Conservation (phyloP, 2,329 filamentous ascomycete genomes). For the Leptosphaerulina australis region DNA sequence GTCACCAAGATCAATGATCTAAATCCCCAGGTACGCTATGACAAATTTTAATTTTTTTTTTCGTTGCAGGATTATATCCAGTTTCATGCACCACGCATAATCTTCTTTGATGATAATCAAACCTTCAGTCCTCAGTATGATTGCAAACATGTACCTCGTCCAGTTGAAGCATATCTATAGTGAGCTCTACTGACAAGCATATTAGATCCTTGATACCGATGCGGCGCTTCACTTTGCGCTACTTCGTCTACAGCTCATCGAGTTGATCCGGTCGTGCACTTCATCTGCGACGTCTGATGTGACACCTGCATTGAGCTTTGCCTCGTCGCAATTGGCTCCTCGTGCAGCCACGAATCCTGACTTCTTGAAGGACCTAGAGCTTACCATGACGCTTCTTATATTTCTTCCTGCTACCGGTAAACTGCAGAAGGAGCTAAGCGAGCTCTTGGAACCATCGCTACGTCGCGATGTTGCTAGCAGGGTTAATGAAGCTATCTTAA, state of each 20-base stretch:
- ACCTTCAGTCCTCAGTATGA: constrained; percentile 89
- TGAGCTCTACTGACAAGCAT: constrained; percentile 31
- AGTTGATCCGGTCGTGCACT: constrained; percentile 82
- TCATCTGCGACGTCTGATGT: constrained; percentile 72
- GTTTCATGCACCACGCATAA: constrained; percentile 99
- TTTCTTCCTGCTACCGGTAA: constrained; percentile 73
- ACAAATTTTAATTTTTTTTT: background rate
- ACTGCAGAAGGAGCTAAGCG: constrained; percentile 75
- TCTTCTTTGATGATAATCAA: constrained; percentile 85
- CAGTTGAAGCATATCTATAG: constrained; percentile 11
- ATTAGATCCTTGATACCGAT: constrained; percentile 84
- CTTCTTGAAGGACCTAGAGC: constrained; percentile 86
- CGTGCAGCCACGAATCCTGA: constrained; percentile 79
- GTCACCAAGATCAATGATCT: constrained; percentile 88
- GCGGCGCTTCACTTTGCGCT: constrained; percentile 86
- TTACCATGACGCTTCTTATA: constrained; percentile 89
- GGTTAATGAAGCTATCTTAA: constrained; percentile 88
- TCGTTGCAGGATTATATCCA: constrained; percentile 87
- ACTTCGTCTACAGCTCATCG: constrained; percentile 87
- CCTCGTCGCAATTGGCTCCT: constrained; percentile 83
- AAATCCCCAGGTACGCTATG: constrained; percentile 79
- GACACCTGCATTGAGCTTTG: constrained; percentile 80
- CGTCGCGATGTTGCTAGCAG: constrained; percentile 81
- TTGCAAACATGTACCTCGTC: constrained; percentile 27
- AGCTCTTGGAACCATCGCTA: constrained; percentile 77